Conservation (phyloP, 2,329 filamentous ascomycete species). For the Fusarium sp. region DNA sequence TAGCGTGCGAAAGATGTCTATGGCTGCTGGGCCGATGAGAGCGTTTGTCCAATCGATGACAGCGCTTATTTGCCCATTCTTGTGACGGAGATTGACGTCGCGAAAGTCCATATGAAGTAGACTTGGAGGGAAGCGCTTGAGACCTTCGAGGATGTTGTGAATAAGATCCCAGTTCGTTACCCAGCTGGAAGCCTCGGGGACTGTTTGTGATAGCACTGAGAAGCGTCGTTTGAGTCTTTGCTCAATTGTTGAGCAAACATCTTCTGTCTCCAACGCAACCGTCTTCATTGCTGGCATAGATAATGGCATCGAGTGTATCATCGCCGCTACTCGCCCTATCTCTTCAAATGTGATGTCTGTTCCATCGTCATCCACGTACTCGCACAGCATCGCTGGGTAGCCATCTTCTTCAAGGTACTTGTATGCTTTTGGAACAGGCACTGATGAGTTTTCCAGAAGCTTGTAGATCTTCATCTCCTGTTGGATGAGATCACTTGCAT, state of each 20-base stretch:
- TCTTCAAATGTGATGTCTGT: not conserved
- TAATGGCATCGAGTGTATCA: not conserved
- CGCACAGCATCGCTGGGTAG: slow-evolving; percentile 7
- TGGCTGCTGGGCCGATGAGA: not conserved
- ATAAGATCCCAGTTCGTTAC: not conserved
- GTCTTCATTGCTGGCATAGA: fast-evolving
- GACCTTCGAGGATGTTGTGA: not conserved
- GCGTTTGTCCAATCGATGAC: slow-evolving; percentile 17
- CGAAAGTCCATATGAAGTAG: slow-evolving; percentile 19
- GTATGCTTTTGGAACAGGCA: not conserved
- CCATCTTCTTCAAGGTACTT: slow-evolving; percentile 1
- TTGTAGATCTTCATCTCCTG: slow-evolving; percentile 8
- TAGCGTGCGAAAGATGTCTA: slow-evolving; percentile 7
- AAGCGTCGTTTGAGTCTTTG: slow-evolving; percentile 4
- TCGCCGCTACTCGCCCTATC: slow-evolving; percentile 3
- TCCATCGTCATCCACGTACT: slow-evolving; percentile 9
- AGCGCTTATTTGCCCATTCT: not conserved
- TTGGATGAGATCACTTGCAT: not conserved
- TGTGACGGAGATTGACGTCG: slow-evolving; percentile 1
- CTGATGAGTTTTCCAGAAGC: not conserved
- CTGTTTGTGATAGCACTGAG: not conserved
- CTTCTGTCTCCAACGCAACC: not conserved
- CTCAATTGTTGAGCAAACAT: not conserved
- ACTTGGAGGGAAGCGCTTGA: not conserved
- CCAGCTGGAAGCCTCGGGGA: not conserved